These are phyloP conservation scores for Thielaviopsis populi DNA, from an alignment of 2,329 filamentous ascomycete species.

Conservation along the genomic window DNA sequence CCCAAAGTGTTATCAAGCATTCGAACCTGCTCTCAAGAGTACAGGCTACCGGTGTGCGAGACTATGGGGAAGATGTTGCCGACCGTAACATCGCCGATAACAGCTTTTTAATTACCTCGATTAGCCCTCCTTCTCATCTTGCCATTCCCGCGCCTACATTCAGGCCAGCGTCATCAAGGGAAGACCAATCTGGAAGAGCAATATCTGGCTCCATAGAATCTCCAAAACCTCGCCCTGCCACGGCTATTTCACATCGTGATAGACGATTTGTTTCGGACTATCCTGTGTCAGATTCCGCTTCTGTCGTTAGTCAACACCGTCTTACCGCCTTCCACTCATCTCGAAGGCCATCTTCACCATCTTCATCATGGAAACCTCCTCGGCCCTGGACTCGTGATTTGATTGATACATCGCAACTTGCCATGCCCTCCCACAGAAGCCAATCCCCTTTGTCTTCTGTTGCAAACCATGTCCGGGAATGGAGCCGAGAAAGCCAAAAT, in stretches of 20 bases:
- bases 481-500: constrained; percentile 12
- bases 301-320: constrained; percentile 15
- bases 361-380: neutral
- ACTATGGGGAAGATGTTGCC: constrained; percentile 51
- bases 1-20: constrained; percentile 36
- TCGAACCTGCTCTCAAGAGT: constrained; percentile 35
- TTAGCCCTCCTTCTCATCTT: neutral
- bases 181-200: neutral
- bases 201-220: constrained; percentile 1
- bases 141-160: neutral
- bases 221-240: constrained; percentile 1
- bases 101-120: constrained; percentile 10
- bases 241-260: constrained; percentile 9
- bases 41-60: constrained; percentile 34
- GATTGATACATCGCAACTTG: constrained; percentile 9
- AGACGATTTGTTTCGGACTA: neutral
- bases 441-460: constrained; percentile 11
- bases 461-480: constrained; percentile 5
- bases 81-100: constrained; percentile 40
- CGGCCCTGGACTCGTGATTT: constrained; percentile 13
- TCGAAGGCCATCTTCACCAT: neutral
- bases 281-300: constrained; percentile 12
- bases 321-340: constrained; percentile 13
- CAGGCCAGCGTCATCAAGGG: constrained; percentile 9
- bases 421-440: neutral